Evolutionary conservation across 2,329 filamentous ascomycete genomes (phyloP), one percentile per base, ranked within the genome.

Genomic region (Endocalyx cinctus): DNA sequence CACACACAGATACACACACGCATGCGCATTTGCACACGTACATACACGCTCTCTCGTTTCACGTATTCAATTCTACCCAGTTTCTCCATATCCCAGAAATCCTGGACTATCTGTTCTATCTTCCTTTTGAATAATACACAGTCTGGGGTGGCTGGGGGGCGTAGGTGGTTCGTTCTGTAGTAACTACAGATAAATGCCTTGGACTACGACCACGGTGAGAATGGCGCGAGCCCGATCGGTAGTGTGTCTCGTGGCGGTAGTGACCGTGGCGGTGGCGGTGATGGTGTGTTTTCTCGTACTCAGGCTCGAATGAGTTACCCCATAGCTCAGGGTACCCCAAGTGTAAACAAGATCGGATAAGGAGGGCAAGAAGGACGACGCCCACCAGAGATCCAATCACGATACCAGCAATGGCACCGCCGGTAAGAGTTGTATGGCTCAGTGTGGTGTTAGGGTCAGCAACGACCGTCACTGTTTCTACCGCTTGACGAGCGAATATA

Each of bases 341-440:
- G 43, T 67, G 66, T 31, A 53, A 43, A 47, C 66, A 70, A 3
- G 65, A 69, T 5, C 61, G 58, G 42, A 72, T 34, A 39, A 73
- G 50, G 69, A 69, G 72, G 22, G 64, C 38, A 4, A 73, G 37
- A 1, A 72, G 53, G 10, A 72, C 51, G 25, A 67, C 45, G n/a
- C 67, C 67, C 28, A 47, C 58, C 32, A 72, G 56, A 16, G 65
- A 66, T 14, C 68, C 69, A 40, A 72, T 63, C 29, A 72, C 65
- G 38, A 72, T 72, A 28, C 69, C 69, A 1, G 67, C 69, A 31
- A 74, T 72, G 29, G 66, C 68, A 28, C 69, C 69, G 30, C 66
- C 67, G 26, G 55, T 62, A 10, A 73, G 57, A 10, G 34, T 42
- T n/a, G 38, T 50, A 1, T 46, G 46, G 2, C 41, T 32, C 6